Base-by-base conservation (phyloP, 176 grass and related monocot genomes). In the Triticum timopheevii region DNA sequence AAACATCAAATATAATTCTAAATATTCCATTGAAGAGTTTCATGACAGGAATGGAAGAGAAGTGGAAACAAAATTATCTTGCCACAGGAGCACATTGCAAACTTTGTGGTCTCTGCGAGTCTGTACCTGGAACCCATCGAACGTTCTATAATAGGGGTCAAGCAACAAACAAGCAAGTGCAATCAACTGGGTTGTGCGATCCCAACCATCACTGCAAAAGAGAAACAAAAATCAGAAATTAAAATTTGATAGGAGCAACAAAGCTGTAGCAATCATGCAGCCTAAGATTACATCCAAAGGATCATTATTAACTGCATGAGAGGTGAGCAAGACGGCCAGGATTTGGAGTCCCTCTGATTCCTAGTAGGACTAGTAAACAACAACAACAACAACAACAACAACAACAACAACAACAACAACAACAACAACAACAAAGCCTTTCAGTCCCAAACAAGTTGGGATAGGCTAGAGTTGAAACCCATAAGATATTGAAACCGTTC, bases 131-230 rank as follows among this genome's bases (percentile, higher is more conserved):
- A 98, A 98, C 66, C 97, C 97, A 66, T 91, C 82, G 88, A 98
- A 93, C n/a, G 97, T 98, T 66, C 97, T 88, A 84, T 98, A 98
- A 86, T 93, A 93, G 44, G 97, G 97, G 81, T 98, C 97, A 78
- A 98, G 94, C 49, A 98, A 86, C 81, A 98, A 86, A 81, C 94
- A 88, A 81, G 94, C 85, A 86, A 98, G 97, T 69, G 97, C 86
- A 71, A 96, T 92, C 82, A 98, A 82, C 76, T 98, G 97, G 73
- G 97, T 93, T 86, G 97, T 98, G 64, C 97, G 90, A 81, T 98
- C 97, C 97, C 97, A 98, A 83, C 97, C 97, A 85, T 98, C 97
- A 90, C 97, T 98, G 68, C 85, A 92, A 36, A 83, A 84, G 39
- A 86, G 38, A 13, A 65, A 30, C 76, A 82, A 12, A 84, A 64